Evolutionary conservation across 495 filamentous ascomycete species (phyloP), one percentile per base, ranked within the genome.

Genomic region (Cudoniella acicularis): DNA sequence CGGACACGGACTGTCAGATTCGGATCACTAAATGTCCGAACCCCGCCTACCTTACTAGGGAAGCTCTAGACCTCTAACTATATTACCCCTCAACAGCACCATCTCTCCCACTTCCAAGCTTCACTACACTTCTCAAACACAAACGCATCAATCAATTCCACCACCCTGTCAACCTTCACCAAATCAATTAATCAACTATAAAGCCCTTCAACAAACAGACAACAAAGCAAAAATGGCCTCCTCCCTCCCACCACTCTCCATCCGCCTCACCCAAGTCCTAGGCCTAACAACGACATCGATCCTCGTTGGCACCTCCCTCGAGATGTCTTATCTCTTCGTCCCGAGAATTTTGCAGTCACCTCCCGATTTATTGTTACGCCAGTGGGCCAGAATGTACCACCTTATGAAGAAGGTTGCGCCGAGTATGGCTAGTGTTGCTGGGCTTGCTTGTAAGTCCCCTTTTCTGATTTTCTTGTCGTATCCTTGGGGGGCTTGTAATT

Each of bases 301-400:
- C 50, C 63, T 71, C 17, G 53, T 67, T 65, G 80, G 79, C 57
- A 62, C 67, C 41, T 77, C 69, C 55, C 63, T 77, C 49, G 49
- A 69, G 46, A 49, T 78, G 51, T 79, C 77, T n/a, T 60, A 69
- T 65, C 54, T 73, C 46, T 36, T 73, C 20, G 60, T 80, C 17
- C 83, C 83, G 2, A 70, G 75, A 47, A 62, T 84, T 10, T 72
- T 84, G 24, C 66, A 76, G 27, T 76, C 30, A 6, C 30, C 30
- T 36, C 6, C 30, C 30, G 6, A 4, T 6, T 36, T 36, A 36
- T 13, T 36, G 13, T 4, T 36, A 4, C 4, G 30, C 4, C 30
- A 36, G 13, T 36, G 30, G 30, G 30, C 6, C 6, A 36, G 13
- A 6, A 36, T 36, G 30, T 36, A 8, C 24, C 10, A 8, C 8